Evolutionary conservation across 805 yeast species (phyloP), one percentile per base, ranked within the genome.

Genomic region (Candida bentonensis): DNA sequence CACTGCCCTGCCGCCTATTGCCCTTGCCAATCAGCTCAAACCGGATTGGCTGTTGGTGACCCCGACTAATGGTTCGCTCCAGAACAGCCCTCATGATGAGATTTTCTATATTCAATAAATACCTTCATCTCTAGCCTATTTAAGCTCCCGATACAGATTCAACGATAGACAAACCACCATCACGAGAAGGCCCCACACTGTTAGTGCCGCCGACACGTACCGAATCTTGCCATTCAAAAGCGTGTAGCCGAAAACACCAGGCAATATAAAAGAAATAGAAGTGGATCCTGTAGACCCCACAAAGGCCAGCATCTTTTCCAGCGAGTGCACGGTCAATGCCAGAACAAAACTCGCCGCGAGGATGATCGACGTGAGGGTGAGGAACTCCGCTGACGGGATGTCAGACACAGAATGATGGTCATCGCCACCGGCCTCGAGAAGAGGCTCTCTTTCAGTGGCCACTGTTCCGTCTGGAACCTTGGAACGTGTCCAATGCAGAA

Each of bases 201-300:
- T 65, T 52, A 87, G 67, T 0, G 63, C 65, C 47, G 81, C 58
- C 21, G 86, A 76, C n/a, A 68, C 64, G 43, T 57, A 59, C 52
- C 71, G 44, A 9, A 45, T 47, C 22, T 17, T 25, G 40, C 22
- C 27, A 23, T 33, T 42, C 30, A 46, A 45, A 4, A 87, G 67
- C 52, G 73, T 78, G 62, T 73, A 85, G 2, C 89, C 94, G 57
- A 87, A 85, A 21, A 85, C 64, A 0, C 96, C 96, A 0, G 96
- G 96, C 41, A 87, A 68, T 23, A 85, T 86, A 57, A 87, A 87
- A 11, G 95, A 86, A 43, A 88, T 86, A 3, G 94, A 76, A 0
- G 96, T 87, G 1, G 95, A 84, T 0, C 96, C 96, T 0, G 95
- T 86, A 1, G 95, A 83, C 2, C 96, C 96, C 3, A 87, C 95